Evolutionary conservation across 1,139 yeast species (phyloP), one percentile per base, ranked within the genome.

Genomic region (Blastobotrys aristatus): DNA sequence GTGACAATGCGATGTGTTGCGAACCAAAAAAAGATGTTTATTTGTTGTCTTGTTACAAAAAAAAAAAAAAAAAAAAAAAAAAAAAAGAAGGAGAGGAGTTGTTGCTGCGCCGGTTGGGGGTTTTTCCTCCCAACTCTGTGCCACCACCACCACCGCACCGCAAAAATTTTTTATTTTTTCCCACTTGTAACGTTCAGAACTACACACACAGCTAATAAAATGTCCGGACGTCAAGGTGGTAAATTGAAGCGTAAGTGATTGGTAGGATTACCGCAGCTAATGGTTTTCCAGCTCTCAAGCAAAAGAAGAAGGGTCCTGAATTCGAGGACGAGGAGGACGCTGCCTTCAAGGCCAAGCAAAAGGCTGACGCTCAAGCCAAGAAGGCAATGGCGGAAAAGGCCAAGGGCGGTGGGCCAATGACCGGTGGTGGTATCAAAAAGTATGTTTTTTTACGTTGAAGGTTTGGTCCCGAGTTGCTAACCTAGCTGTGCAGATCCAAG

Each of bases 401-500:
- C 52, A 74, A 85, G 61, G 80, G 84, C 63, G 96, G 96, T 55
- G 96, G 96, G 46, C 96, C 96, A 42, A 71, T 90, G 59, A 81
- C 82, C 48, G 90, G 95, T 52, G 96, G 96, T 49, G 97, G 97
- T 53, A 89, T 90, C 73, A 90, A 90, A 78, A 90, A 90, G 80
- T 84, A 50, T 47, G 63, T 44, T 11, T 21, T 5, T 26, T 18
- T 16, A 7, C n/a, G n/a, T n/a, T n/a, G n/a, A n/a, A n/a, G n/a
- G n/a, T n/a, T n/a, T n/a, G n/a, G n/a, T n/a, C 16, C 17, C 10
- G 22, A 13, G 30, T 14, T 21, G 22, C 20, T 17, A 11, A 27
- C 31, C 22, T 14, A 16, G 17, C 13, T 3, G 17, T 34, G 11
- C 14, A 44, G 47, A 35, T 44, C 48, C 36, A 46, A 46, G 42